phyloP scores from a whole-genome alignment of 176 grass and related monocot species.

The Eleusine indica region DNA sequence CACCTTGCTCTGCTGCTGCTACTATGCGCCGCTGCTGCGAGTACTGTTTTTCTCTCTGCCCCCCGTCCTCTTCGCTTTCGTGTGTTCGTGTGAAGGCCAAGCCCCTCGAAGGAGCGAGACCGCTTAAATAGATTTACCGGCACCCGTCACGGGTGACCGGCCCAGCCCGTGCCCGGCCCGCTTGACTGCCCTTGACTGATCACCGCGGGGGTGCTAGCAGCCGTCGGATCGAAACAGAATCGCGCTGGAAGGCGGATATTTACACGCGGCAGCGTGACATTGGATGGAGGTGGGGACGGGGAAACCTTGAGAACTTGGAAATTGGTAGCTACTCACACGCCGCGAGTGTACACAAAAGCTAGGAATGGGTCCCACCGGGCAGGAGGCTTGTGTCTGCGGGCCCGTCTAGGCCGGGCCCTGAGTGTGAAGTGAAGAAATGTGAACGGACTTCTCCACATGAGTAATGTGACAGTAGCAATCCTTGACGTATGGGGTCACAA shows the following conservation, averaged over 20 bases:
- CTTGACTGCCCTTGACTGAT: conserved; percentile 30
- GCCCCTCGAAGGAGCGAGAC: conserved; percentile 13
- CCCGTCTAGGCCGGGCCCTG: neutral
- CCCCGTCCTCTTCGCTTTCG: neutral
- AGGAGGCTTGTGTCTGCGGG: neutral
- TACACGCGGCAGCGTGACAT: neutral
- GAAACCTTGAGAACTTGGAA: neutral
- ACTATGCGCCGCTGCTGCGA: neutral
- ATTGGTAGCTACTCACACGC: conserved; percentile 39
- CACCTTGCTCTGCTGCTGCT: neutral
- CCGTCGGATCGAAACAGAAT: conserved; percentile 25
- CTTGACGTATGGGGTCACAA: accelerated
- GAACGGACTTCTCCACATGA: neutral
- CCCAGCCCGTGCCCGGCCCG: conserved; percentile 20
- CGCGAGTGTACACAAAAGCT: neutral
- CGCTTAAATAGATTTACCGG: conserved; percentile 47
- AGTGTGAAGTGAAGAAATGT: neutral
- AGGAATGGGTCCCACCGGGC: neutral
- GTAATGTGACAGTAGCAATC: accelerated
- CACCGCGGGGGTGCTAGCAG: neutral
- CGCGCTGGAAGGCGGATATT: neutral
- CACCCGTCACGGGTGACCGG: conserved; percentile 28
- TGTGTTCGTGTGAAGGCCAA: neutral
- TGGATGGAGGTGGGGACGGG: conserved; percentile 29
- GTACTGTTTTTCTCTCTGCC: neutral